Evolutionary conservation across 345 rosid genomes (phyloP), one percentile per base, ranked within the genome.

Genomic region (Heritiera fomes): DNA sequence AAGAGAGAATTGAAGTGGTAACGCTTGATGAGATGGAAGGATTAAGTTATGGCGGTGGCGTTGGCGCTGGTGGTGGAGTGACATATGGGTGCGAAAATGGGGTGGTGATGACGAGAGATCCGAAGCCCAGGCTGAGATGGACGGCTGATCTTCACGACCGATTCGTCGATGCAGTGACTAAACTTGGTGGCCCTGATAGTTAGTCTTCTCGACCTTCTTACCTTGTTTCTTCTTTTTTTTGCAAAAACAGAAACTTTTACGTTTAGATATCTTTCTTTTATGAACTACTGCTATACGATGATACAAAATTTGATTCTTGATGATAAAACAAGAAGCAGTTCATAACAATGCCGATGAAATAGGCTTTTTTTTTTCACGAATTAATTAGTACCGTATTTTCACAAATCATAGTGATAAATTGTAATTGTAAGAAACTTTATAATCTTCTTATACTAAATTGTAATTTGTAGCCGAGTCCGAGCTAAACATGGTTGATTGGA

Each of bases 81-180:
- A 67, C 17, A 32, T 75, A 71, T 34, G 75, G 82, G 62, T 90
- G 85, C 53, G 91, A 87, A 75, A 87, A 87, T 15, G 93, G 92
- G 70, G 90, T 91, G 8, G 87, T 90, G 87, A 89, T 92, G 93
- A 93, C 89, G 2, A 90, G 97, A 87, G 98, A 93, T 83, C 94
- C 96, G 8, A 95, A 92, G 85, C 98, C 98, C 3, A 83, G 95
- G 76, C 89, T 91, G 23, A 77, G 93, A 71, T 91, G 95, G 93
- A 88, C 95, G 13, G 77, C 91, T 23, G 93, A 89, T 77, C 95
- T 91, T 62, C 95, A 89, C 60, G 87, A 88, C 46, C 86, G 90
- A 17, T 91, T 89, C 56, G 92, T 91, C 71, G 91, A 87, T 28
- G 95, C 93, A 28, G 95, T 91, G 77, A 80, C 91, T 46, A 85